Evolutionary conservation across 1,284 basidiomycete species (phyloP), one percentile per base, ranked within the genome.

Genomic region (Vanrija humicola): DNA sequence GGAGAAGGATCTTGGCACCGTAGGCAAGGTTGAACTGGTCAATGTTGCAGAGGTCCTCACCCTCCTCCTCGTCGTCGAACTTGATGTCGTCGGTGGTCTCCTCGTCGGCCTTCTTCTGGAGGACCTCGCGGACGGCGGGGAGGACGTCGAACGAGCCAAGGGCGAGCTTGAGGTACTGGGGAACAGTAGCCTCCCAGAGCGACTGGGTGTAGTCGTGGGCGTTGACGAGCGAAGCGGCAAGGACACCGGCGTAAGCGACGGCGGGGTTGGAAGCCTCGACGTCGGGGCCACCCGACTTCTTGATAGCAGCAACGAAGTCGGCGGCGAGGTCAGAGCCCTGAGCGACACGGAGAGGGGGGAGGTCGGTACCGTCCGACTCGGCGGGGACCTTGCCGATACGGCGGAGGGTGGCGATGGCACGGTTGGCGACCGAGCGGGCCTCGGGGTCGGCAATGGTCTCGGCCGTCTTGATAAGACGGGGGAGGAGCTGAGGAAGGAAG

Each of bases 1-100:
- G 96, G 75, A 97, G 86, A 69, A 97, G 79, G 70, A 97, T 97
- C 85, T 97, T 96, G 76, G 93, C 93, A 87, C 93, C 94, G 77
- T 97, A 97, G 59, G 94, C 94, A 91, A 95, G 84, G 94, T 96
- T 78, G 93, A 91, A 84, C 89, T 94, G 70, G 62, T 74, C 73
- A 64, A 75, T 75, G 83, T 97, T 95, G 83, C 93, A 96, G 70
- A 97, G 84, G 75, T 96, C 93, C 80, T 97, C 94, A 65, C 94
- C 94, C 80, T 95, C 92, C 79, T 97, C 94, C 77, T 96, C 93
- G 67, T 97, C 93, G 29, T 92, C 90, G 55, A 80, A 82, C 59
- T 81, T 86, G 50, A 84, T 83, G 26, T 82, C 84, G 15, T 88
- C 88, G n/a, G 86, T 86, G 29, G 81, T 82, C 62, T 84, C 88